Evolutionary conservation across 257 asterid species (phyloP).

Genomic region (Nicotiana sylvestris): DNA sequence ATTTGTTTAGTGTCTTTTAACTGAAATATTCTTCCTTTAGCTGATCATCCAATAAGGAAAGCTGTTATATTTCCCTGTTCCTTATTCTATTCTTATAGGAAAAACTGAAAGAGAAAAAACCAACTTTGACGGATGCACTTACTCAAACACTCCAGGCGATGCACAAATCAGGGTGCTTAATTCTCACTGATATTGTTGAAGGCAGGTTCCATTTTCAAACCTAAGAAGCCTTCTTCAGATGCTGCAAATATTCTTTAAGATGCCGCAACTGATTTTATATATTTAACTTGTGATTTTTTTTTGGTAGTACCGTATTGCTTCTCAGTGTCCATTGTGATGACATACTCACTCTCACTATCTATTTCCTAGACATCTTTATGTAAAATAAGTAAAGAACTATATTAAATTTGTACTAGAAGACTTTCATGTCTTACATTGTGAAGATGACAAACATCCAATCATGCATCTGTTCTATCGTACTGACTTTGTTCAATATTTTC

Average conservation of each 20-base stretch:
- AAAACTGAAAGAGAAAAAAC: constrained; percentile 98
- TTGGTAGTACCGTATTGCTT: not conserved
- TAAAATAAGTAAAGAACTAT: not conserved
- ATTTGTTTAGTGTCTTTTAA: not conserved
- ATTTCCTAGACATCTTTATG: not conserved
- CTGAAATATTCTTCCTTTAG: not conserved
- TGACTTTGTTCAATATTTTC: constrained; percentile 1
- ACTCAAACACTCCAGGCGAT: constrained; percentile 90
- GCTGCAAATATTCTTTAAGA: not conserved
- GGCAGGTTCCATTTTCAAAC: constrained; percentile 44
- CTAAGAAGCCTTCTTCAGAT: not conserved
- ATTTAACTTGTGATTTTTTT: not conserved
- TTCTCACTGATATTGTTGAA: constrained; percentile 79
- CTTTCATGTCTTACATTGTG: not conserved
- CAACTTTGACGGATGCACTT: constrained; percentile 71
- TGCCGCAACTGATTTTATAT: not conserved
- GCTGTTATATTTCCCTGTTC: constrained; percentile 15
- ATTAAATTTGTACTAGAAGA: not conserved
- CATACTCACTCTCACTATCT: not conserved
- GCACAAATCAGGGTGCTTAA: constrained; percentile 93
- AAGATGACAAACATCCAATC: constrained; percentile 1
- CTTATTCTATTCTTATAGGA: constrained; percentile 44
- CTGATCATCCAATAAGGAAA: not conserved
- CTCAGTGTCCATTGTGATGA: not conserved
- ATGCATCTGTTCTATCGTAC: not conserved